Base-by-base conservation (phyloP, 177 flowering plant species). In the Vitis hybrid region DNA sequence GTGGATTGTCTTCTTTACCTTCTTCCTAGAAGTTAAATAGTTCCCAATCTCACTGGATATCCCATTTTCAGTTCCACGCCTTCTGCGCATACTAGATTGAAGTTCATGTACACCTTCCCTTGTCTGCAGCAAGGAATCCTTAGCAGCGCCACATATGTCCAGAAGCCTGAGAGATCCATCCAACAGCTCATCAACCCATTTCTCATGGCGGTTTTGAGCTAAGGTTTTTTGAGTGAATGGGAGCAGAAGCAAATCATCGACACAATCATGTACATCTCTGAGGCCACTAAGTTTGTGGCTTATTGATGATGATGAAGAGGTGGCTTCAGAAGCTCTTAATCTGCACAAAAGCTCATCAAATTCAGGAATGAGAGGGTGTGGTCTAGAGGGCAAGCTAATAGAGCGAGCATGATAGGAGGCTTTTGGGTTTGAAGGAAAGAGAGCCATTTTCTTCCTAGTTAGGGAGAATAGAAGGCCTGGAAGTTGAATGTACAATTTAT, bases 91-190 rank as follows among this genome's bases (percentile, higher is more conserved):
- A 69, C 65, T 2, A 65, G 71, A 71, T 54, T 62, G 57, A 24
- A 76, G 68, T 11, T 71, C 74, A 38, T 71, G 66, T 1, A 33
- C 50, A 60, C 20, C 54, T 55, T 66, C 71, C 64, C 28, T 76
- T 47, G 64, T 66, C 55, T 61, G 67, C 51, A 28, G 22, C 61
- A 71, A 28, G n/a, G 62, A 66, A 54, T 76, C 75, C 66, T 73
- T 71, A 54, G 58, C 28, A 12, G 64, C 59, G 18, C 71, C 66
- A 52, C 78, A 62, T 1, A 67, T 54, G 54, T 76, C 78, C 44
- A 76, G 24, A 22, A 76, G n/a, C 15, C 59, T 61, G 3, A 67
- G 63, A 56, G 74, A 71, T 33, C 74, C 78, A 53, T 76, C 71
- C 58, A 76, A 54, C 18, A 54, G 11, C 62, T 66, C 44, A 11